Evolutionary conservation across 1,284 basidiomycete species (phyloP).

Genomic region (Polyporus tsugae): DNA sequence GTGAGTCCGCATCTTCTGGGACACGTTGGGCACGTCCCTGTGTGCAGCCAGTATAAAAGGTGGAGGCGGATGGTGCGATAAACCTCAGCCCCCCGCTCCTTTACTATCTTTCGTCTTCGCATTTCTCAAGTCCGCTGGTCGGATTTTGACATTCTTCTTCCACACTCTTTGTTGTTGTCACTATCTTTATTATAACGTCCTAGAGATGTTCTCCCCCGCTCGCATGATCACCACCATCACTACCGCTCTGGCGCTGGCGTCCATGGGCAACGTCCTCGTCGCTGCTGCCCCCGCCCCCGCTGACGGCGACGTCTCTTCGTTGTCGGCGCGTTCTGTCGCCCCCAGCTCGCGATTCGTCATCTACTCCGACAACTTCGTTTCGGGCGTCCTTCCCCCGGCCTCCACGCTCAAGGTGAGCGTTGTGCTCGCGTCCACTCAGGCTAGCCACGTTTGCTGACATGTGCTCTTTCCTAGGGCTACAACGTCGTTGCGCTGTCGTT

Average conservation of each 20-base stretch:
- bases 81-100: background rate
- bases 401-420: conserved; percentile 16
- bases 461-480: conserved; percentile 15
- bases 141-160: conserved; percentile 20
- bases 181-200: conserved; percentile 20
- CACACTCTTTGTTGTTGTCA: conserved; percentile 8
- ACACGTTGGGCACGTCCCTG: no score
- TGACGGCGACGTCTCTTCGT: conserved; percentile 8
- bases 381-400: conserved; percentile 21
- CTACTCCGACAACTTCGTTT: conserved; percentile 27
- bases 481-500: conserved; percentile 30
- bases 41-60: conserved; percentile 7
- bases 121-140: conserved; percentile 28
- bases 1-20: no score
- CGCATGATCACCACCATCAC: conserved; percentile 28
- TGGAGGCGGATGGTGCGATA: background rate
- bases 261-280: conserved; percentile 24
- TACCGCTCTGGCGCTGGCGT: conserved; percentile 28
- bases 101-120: conserved; percentile 25
- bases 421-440: background rate
- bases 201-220: conserved; percentile 29
- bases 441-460: background rate
- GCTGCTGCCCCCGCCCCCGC: conserved; percentile 20
- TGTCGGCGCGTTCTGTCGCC: conserved; percentile 18
- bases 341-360: conserved; percentile 30